phyloP scores from a whole-genome alignment of 2,329 filamentous ascomycete species.

The Lojkania enalia region DNA sequence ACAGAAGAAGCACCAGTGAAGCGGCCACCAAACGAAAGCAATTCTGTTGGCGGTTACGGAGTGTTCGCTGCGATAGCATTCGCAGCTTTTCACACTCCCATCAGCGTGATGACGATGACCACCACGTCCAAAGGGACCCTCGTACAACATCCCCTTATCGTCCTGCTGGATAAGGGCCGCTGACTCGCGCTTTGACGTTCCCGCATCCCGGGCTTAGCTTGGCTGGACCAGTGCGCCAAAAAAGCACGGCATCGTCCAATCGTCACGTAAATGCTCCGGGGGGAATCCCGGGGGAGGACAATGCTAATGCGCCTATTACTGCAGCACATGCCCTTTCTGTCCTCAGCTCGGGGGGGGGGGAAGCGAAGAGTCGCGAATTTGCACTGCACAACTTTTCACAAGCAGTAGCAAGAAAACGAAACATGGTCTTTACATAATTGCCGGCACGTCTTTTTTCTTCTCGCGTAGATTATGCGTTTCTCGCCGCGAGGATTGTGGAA shows the following conservation, averaged over 20 bases:
- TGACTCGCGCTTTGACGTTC: too few relatives aligned
- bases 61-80: background rate
- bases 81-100: background rate
- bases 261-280: constrained; percentile 12
- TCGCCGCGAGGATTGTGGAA: background rate
- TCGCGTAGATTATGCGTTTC: background rate
- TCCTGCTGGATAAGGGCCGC: too few relatives aligned
- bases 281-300: constrained; percentile 1
- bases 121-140: background rate
- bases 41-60: too few relatives aligned
- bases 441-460: background rate
- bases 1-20: too few relatives aligned
- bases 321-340: too few relatives aligned
- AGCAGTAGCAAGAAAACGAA: background rate
- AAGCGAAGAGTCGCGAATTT: background rate
- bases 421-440: background rate
- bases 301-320: background rate
- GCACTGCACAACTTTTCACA: background rate
- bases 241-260: constrained; percentile 10
- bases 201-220: too few relatives aligned
- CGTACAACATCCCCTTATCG: background rate
- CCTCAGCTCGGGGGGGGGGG: background rate
- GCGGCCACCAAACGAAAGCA: too few relatives aligned
- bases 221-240: constrained; percentile 2
- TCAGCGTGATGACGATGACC: background rate